phyloP scores from a whole-genome alignment of 2,329 filamentous ascomycete genomes.

The Microcyclospora pomicola region DNA sequence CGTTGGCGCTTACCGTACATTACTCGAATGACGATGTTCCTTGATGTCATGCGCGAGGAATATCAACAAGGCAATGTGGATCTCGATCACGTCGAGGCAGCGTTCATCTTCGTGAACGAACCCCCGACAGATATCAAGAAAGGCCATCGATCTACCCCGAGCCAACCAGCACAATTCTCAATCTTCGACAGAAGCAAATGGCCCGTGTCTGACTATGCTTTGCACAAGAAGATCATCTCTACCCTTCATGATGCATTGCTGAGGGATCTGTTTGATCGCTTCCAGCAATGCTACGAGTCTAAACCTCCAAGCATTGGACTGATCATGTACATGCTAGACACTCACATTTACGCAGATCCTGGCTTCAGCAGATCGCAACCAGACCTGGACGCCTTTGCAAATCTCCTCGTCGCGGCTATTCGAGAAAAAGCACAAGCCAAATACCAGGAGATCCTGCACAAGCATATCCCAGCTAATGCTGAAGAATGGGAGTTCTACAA shows the following conservation, averaged over 20 bases:
- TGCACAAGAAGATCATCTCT: slow-evolving; percentile 62
- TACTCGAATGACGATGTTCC: slow-evolving; percentile 62
- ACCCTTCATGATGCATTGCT: slow-evolving; percentile 69
- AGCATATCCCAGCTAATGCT: slow-evolving; percentile 64
- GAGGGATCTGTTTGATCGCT: slow-evolving; percentile 73
- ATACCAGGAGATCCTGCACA: slow-evolving; percentile 66
- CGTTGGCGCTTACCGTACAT: slow-evolving; percentile 83
- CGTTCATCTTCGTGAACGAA: slow-evolving; percentile 70
- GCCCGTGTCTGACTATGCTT: slow-evolving; percentile 35
- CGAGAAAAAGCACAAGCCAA: slow-evolving; percentile 60
- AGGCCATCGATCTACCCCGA: slow-evolving; percentile 33
- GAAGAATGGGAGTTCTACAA: slow-evolving; percentile 84
- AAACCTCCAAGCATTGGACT: slow-evolving; percentile 71
- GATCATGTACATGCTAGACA: slow-evolving; percentile 67
- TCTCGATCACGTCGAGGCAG: slow-evolving; percentile 67
- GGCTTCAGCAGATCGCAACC: slow-evolving; percentile 58
- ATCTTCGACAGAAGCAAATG: slow-evolving; percentile 38
- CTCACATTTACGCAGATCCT: slow-evolving; percentile 67
- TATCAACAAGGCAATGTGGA: slow-evolving; percentile 72
- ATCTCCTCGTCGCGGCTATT: slow-evolving; percentile 58
- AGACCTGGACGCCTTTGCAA: slow-evolving; percentile 57
- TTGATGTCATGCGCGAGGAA: slow-evolving; percentile 75
- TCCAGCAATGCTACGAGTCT: slow-evolving; percentile 78
- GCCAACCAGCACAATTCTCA: slow-evolving; percentile 31
- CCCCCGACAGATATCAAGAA: slow-evolving; percentile 43